Conservation (phyloP, 148 eudicot species). For the Amaranthus cruentus region DNA sequence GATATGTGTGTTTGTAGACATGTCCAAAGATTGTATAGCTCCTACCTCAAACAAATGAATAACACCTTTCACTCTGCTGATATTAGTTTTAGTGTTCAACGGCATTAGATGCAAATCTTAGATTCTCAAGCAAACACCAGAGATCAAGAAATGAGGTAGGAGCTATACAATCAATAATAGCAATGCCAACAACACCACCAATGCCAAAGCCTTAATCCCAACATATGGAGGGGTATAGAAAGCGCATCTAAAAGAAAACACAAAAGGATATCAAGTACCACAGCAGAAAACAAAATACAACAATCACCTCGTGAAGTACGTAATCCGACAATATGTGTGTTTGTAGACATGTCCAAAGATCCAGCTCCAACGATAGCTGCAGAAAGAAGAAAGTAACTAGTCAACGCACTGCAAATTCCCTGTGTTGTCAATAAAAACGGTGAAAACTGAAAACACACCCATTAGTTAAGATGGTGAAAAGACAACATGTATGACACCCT, state of each 20-base stretch:
- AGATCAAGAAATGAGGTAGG: neutral
- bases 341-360: slow-evolving; percentile 79
- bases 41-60: too few relatives aligned
- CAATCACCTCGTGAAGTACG: slow-evolving; percentile 66
- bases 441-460: neutral
- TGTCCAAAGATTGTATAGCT: too few relatives aligned
- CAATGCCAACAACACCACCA: too few relatives aligned
- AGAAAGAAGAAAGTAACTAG: slow-evolving; percentile 11
- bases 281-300: slow-evolving; percentile 4
- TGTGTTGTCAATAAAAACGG: neutral
- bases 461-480: too few relatives aligned
- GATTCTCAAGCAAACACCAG: neutral
- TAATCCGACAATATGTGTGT: slow-evolving; percentile 80
- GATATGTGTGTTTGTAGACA: too few relatives aligned
- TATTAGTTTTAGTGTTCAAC: neutral
- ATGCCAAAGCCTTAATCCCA: too few relatives aligned
- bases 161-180: neutral
- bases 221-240: neutral
- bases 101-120: neutral
- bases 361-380: slow-evolving; percentile 92
- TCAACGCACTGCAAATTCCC: slow-evolving; percentile 9
- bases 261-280: neutral
- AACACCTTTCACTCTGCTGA: too few relatives aligned
- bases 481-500: too few relatives aligned
- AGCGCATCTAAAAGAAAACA: neutral